phyloP scores from a whole-genome alignment of 805 yeast genomes.

The Myxozyma lipomycoides region DNA sequence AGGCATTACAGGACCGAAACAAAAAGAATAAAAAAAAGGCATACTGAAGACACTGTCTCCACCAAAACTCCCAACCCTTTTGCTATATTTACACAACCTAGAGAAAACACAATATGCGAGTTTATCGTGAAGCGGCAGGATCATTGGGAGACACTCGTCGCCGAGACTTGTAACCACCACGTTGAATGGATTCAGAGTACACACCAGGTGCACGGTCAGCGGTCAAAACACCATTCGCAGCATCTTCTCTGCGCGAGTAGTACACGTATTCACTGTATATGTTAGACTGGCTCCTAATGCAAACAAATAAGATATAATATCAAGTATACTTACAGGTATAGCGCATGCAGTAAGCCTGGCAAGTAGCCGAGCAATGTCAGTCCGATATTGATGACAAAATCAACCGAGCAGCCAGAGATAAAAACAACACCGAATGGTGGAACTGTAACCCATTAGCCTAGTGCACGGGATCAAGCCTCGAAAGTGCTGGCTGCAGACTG shows the following conservation, averaged over 20 bases:
- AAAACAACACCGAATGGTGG: constrained; percentile 26
- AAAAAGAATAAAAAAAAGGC: background rate
- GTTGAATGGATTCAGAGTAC: constrained; percentile 26
- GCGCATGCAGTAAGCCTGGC: constrained; percentile 46
- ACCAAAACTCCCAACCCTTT: background rate
- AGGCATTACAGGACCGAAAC: background rate
- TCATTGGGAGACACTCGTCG: background rate
- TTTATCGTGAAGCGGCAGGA: background rate
- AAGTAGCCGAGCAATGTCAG: constrained; percentile 59
- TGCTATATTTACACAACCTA: background rate
- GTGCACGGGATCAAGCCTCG: background rate
- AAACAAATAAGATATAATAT: background rate
- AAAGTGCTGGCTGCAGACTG: background rate
- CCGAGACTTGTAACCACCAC: constrained; percentile 15
- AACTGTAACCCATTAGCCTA: constrained; percentile 5
- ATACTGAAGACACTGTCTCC: background rate
- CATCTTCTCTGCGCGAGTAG: constrained; percentile 25
- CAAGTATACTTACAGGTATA: constrained; percentile 24
- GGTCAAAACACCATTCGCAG: constrained; percentile 21
- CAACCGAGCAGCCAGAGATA: constrained; percentile 44
- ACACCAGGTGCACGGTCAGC: constrained; percentile 26
- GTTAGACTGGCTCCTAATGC: background rate
- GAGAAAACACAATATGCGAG: background rate
- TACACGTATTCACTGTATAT: constrained; percentile 20
- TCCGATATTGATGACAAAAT: constrained; percentile 50